Evolutionary conservation across 208 protist species (phyloP), one percentile per base, ranked within the genome.

Genomic region (Trypanosoma vivax): DNA sequence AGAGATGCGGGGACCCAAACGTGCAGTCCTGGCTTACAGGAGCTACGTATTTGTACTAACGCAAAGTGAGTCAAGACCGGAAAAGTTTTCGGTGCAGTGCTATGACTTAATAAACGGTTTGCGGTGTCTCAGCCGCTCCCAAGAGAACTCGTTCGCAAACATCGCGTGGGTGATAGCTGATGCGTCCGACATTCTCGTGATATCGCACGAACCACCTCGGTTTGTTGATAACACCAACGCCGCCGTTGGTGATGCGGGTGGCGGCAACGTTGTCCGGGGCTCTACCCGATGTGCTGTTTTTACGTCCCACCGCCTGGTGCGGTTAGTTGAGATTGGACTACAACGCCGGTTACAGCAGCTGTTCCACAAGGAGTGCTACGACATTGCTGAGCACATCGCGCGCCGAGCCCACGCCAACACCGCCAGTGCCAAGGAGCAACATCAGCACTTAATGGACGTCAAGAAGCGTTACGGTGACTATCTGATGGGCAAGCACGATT

Each of bases 261-360:
- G 14, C 9, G 14, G 33, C 33, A 37, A 37, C 10, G 14, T n/a
- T 14, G 14, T 37, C 33, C 9, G 33, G 33, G 14, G 10, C 33
- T 9, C 33, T 37, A 14, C 33, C 33, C 7, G 33, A 7, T 37
- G 33, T n/a, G 16, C 16, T 48, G 21, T 49, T 13, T 25, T 47
- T 31, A 52, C 75, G 31, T 25, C 38, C 16, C 49, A 75, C 19
- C 45, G 39, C 5, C 38, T 76, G 16, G 50, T 71, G 46, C 70
- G 70, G 41, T 60, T 98, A 14, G 63, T 72, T 1, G 97, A 99
- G 60, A 92, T 95, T 31, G 83, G 85, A 45, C 91, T 89, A 27
- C 85, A 94, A 50, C 85, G 75, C 6, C 98, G 98, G 55, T 55
- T 99, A 6, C 94, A 99, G 38, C 81, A 94, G 29, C 81, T 99